These are phyloP conservation scores for Colletotrichum shisoi DNA, from an alignment of 2,329 filamentous ascomycete genomes.

Conservation along the genomic window DNA sequence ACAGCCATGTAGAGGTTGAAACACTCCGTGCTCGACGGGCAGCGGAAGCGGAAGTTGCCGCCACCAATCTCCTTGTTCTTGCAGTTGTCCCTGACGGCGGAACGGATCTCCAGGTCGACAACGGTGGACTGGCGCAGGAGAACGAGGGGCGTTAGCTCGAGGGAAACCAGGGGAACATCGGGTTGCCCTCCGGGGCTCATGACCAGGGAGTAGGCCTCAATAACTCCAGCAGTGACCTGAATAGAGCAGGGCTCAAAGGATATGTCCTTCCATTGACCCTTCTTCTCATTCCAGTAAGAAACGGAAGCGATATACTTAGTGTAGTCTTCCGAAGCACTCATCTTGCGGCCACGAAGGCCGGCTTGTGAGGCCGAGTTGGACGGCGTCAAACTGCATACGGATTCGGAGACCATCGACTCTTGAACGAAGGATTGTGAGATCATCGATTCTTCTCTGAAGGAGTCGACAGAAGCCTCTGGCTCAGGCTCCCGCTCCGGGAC, in stretches of 20 bases:
- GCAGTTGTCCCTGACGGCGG: constrained; percentile 77
- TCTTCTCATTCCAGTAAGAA: constrained; percentile 69
- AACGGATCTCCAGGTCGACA: constrained; percentile 92
- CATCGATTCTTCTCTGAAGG: constrained; percentile 46
- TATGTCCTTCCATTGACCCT: constrained; percentile 68
- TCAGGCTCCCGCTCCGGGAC: constrained; percentile 3
- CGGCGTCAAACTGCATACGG: constrained; percentile 72
- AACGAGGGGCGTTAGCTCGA: constrained; percentile 91
- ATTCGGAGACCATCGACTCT: constrained; percentile 55
- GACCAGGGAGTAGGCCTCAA: constrained; percentile 63
- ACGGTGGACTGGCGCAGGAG: constrained; percentile 89
- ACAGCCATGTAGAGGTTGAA: constrained; percentile 84
- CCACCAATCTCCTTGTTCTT: constrained; percentile 72
- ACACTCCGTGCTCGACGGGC: constrained; percentile 78
- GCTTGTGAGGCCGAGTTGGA: constrained; percentile 85
- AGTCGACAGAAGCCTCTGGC: constrained; percentile 11
- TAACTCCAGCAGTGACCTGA: constrained; percentile 64
- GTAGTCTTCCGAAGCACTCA: constrained; percentile 52
- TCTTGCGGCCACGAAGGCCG: constrained; percentile 64
- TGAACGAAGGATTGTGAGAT: constrained; percentile 46
- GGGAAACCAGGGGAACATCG: constrained; percentile 65
- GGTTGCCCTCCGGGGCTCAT: constrained; percentile 41
- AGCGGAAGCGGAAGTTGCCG: constrained; percentile 88
- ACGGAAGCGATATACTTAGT: constrained; percentile 62
- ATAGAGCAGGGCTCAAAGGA: constrained; percentile 62